These are phyloP conservation scores for Xylariaceae sp. DNA, from an alignment of 2,329 filamentous ascomycete species.

Conservation along the genomic window DNA sequence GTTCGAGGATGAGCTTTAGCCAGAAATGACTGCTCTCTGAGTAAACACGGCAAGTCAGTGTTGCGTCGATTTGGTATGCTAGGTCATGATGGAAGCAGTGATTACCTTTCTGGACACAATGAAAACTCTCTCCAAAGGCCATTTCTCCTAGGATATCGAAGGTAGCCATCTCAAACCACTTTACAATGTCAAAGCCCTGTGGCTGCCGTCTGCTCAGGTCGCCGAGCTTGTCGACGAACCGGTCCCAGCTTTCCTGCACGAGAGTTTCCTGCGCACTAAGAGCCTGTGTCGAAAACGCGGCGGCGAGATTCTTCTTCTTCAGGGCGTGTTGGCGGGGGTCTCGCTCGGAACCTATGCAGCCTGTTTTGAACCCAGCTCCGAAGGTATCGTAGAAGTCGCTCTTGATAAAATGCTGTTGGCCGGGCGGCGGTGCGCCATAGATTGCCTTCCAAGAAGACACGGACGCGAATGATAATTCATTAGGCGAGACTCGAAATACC, in stretches of 20 bases:
- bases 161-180: slow-evolving; percentile 9
- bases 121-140: slow-evolving; percentile 13
- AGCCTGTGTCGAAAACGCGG: slow-evolving; percentile 5
- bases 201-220: neutral
- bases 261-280: slow-evolving; percentile 11
- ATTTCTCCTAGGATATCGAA: slow-evolving; percentile 16
- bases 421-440: slow-evolving; percentile 10
- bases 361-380: slow-evolving; percentile 5
- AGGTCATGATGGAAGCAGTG: too few species aligned
- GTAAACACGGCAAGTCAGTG: neutral
- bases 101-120: slow-evolving; percentile 6
- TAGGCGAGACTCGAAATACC: slow-evolving; percentile 15
- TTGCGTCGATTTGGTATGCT: neutral
- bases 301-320: slow-evolving; percentile 10
- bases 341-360: slow-evolving; percentile 14
- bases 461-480: slow-evolving; percentile 18
- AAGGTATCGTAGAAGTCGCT: slow-evolving; percentile 12
- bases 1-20: neutral
- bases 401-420: neutral
- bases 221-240: slow-evolving; percentile 4
- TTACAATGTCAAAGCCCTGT: slow-evolving; percentile 11
- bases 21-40: neutral
- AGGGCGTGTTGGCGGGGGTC: slow-evolving; percentile 6
- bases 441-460: slow-evolving; percentile 17
- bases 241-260: slow-evolving; percentile 1